Conservation (phyloP, 768 basidiomycete species). For the Mrakia blollopis region DNA sequence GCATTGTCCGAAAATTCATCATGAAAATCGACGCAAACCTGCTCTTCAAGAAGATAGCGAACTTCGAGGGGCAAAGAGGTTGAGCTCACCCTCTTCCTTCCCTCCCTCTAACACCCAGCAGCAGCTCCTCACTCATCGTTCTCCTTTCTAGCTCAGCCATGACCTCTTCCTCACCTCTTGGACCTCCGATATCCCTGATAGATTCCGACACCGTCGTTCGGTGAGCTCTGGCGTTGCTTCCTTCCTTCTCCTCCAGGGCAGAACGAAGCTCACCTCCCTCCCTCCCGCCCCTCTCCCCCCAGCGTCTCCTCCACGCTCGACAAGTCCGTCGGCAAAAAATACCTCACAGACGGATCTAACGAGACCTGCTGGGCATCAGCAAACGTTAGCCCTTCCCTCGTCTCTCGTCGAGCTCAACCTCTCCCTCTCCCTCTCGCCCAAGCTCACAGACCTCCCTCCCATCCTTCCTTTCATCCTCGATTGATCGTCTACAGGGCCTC, state of each 20-base stretch:
- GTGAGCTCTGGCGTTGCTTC: neutral
- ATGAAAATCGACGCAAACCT: neutral
- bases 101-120: neutral
- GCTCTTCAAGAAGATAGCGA: neutral
- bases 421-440: neutral
- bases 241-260: neutral
- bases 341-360: constrained; percentile 26
- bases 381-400: constrained; percentile 18
- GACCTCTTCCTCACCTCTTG: neutral
- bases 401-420: neutral
- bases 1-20: neutral
- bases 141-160: too few relatives aligned
- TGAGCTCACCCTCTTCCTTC: constrained; percentile 13
- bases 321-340: constrained; percentile 32
- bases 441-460: neutral
- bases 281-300: neutral
- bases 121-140: neutral
- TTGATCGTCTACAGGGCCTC: constrained; percentile 17
- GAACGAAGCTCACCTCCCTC: neutral
- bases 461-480: neutral
- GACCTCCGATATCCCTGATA: neutral
- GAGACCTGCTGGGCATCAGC: constrained; percentile 32
- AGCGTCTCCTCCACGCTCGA: constrained; percentile 34
- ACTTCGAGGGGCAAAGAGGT: neutral
- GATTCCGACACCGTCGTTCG: constrained; percentile 20